Base-by-base conservation (phyloP, 148 eudicot species). In the Chenopodium suecicum region DNA sequence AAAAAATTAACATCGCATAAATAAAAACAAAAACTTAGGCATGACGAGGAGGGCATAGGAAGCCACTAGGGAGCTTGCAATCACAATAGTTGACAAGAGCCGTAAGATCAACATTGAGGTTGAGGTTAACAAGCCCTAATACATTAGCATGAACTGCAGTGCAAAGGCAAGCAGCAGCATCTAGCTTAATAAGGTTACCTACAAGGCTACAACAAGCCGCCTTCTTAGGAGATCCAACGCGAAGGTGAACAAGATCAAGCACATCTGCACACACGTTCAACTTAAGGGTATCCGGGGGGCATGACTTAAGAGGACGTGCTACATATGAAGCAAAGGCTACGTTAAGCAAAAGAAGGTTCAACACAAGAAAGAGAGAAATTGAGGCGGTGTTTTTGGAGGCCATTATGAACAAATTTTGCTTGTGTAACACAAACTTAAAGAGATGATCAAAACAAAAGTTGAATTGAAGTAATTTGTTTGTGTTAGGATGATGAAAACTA, bases 61-160 rank as follows among this genome's bases (percentile, higher is more conserved):
- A 72, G 75, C 75, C 75, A 37, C 29, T 19, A 2, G 75, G 75
- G 16, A 72, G 75, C 54, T 47, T 20, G 54, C 27, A 72, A 10
- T 48, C 52, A 72, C 75, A 72, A 16, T 70, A 41, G 74, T 70
- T 70, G 48, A 70, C 74, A 14, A 70, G 74, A 70, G 48, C 48
- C 0, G 75, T 72, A 72, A 72, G 75, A 19, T 72, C 17, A 47
- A 44, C 75, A 0, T 41, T 1, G 17, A 72, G 50, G 54, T 44
- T 47, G 1, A 72, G 52, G 75, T 41, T 3, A 44, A 72, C 54
- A 17, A 41, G 4, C 5, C 75, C 75, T 72, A 72, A 20, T 1
- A 72, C n/a, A 48, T 72, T 16, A 29, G 75, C 54, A 72, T 72
- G 75, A 41, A 72, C 14, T 0, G 75, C 75, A 0, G 75, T 72